Percentiles rank a stretch among this genome's conserved stretches.
These are phyloP conservation scores for Penicillium polonicum DNA, from an alignment of 2,329 filamentous ascomycete genomes.

Conservation along the genomic window DNA sequence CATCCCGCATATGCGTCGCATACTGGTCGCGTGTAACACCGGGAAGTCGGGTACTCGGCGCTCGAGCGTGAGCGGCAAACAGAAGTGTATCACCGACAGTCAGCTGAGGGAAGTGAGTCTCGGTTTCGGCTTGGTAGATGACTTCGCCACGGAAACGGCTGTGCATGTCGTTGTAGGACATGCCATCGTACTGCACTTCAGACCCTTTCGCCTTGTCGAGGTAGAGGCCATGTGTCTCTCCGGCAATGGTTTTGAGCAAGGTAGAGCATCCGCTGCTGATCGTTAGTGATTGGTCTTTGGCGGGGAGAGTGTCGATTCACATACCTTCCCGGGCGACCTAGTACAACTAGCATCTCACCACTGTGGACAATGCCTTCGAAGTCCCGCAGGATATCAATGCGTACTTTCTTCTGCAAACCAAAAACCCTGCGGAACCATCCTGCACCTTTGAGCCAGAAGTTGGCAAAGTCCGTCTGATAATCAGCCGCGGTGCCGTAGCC, in stretches of 20 bases:
- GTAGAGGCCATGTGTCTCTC: conserved; percentile 77
- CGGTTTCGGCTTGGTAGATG: conserved; percentile 81
- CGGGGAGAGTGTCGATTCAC: neutral
- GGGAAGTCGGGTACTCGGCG: conserved; percentile 41
- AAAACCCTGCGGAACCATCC: conserved; percentile 29
- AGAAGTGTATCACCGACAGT: conserved; percentile 74
- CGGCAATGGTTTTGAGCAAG: conserved; percentile 78
- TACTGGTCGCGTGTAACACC: conserved; percentile 47
- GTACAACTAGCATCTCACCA: conserved; percentile 57
- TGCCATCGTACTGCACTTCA: conserved; percentile 74
- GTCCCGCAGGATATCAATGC: conserved; percentile 59
- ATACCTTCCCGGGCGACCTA: conserved; percentile 50
- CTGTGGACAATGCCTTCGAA: conserved; percentile 62
- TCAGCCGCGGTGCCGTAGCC: conserved; percentile 46
- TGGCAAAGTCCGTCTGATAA: conserved; percentile 47
- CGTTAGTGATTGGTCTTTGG: conserved; percentile 1
- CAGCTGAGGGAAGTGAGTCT: conserved; percentile 76
- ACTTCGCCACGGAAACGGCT: conserved; percentile 75
- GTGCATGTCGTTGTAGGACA: conserved; percentile 69
- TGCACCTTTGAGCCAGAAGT: conserved; percentile 41
- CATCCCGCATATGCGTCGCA: conserved; percentile 48
- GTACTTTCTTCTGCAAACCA: conserved; percentile 34
- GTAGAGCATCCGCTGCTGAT: conserved; percentile 63
- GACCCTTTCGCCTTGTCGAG: conserved; percentile 69
- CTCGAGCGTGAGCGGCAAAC: conserved; percentile 67